Evolutionary conservation across 306 rosid genomes (phyloP).

Genomic region (Rosa lucieae): DNA sequence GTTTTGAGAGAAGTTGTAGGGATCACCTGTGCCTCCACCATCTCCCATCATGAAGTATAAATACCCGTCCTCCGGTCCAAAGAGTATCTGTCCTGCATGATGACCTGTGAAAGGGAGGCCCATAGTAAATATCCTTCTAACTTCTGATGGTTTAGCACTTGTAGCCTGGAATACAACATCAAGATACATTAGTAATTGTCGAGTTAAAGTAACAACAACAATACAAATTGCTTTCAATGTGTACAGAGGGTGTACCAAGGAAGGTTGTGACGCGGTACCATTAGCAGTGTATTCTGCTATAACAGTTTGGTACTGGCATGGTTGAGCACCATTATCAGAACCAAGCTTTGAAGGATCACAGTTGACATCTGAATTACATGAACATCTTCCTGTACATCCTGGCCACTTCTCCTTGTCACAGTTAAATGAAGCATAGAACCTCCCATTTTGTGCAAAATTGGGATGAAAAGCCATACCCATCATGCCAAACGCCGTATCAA

Average conservation of each 20-base stretch:
- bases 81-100: slow-evolving; percentile 95
- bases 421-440: slow-evolving; percentile 93
- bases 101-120: slow-evolving; percentile 77
- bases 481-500: slow-evolving; percentile 76
- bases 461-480: slow-evolving; percentile 99
- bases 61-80: slow-evolving; percentile 84
- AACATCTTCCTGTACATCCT: slow-evolving; percentile 86
- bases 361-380: slow-evolving; percentile 88
- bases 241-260: slow-evolving; percentile 53
- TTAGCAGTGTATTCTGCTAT: slow-evolving; percentile 78
- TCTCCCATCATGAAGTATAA: slow-evolving; percentile 91
- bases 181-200: slow-evolving; percentile 2
- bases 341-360: slow-evolving; percentile 88
- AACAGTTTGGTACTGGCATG: slow-evolving; percentile 85
- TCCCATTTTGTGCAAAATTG: slow-evolving; percentile 64
- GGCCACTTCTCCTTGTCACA: slow-evolving; percentile 88
- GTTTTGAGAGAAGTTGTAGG: slow-evolving; percentile 83
- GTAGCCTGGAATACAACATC: slow-evolving; percentile 51
- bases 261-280: slow-evolving; percentile 59
- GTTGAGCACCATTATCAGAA: slow-evolving; percentile 63
- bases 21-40: slow-evolving; percentile 85
- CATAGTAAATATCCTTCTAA: slow-evolving; percentile 90
- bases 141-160: slow-evolving; percentile 83
- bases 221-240: not conserved
- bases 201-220: slow-evolving; percentile 17